Evolutionary conservation across 176 grass and related monocot genomes (phyloP), one percentile per base, ranked within the genome.

Genomic region (Eragrostis nindensis): DNA sequence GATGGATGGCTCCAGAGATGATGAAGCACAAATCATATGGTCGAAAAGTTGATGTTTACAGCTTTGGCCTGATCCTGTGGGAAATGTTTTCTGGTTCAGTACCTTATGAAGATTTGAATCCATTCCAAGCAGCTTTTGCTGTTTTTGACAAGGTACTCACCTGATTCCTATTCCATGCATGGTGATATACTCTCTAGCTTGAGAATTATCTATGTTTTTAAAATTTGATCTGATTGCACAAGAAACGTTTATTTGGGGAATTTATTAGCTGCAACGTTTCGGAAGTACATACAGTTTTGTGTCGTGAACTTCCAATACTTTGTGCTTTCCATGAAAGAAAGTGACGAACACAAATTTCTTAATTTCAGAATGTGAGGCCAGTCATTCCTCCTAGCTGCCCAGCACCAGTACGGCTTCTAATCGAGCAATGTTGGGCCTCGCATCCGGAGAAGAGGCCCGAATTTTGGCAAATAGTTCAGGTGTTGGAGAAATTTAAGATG

Each of bases 1-100:
- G 96, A 47, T 99, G 96, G 96, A 99, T 99, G 96, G 96, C 96
- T 11, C 96, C 96, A 6, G 96, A 99, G 80, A 93, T 93, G 88
- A 92, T 99, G 64, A 87, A 89, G 68, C 92, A 77, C 59, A 90
- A 91, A 25, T 61, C 71, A 2, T 99, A 95, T 75, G 78, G 90
- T 46, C 85, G 86, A 44, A 99, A 95, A 78, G 90, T 95, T n/a
- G 96, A 99, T 79, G 96, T 99, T 13, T 99, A 95, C 68, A 95
- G 96, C 83, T 99, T 99, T 44, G 92, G 96, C 6, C 84, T 99
- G n/a, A 85, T 99, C 66, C 68, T 99, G 39, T 99, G 96, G 92
- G 92, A 99, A 48, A 95, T 99, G 96, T 70, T 93, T 78, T 86
- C 90, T 2, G 92, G 96, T 21, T 70, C 84, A 30, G 77, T 91